These are phyloP conservation scores for Aegilops sharonensis DNA, from an alignment of 176 grass and related monocot genomes.

Conservation along the genomic window DNA sequence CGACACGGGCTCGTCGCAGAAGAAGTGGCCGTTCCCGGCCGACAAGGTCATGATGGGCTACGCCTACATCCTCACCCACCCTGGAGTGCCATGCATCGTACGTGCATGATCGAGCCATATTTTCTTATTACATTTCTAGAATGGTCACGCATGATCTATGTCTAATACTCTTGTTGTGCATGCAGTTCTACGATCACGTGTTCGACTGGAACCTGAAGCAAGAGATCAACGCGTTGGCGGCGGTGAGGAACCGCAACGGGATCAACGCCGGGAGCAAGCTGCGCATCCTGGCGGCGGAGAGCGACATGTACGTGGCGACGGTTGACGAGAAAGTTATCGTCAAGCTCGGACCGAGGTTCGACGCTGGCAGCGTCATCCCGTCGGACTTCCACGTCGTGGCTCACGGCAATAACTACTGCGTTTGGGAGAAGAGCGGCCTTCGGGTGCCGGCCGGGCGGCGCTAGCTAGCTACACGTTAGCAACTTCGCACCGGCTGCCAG, in stretches of 20 bases:
- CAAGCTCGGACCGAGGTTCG: slow-evolving; percentile 63
- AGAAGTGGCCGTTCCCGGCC: no score
- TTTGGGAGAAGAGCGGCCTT: slow-evolving; percentile 66
- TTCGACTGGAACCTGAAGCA: slow-evolving; percentile 79
- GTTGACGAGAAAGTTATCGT: slow-evolving; percentile 64
- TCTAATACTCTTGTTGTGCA: not conserved
- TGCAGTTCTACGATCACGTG: slow-evolving; percentile 79
- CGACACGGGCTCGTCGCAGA: slow-evolving; percentile 51
- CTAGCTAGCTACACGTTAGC: not conserved
- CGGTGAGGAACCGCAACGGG: slow-evolving; percentile 46
- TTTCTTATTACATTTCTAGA: no score
- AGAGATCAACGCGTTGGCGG: slow-evolving; percentile 45
- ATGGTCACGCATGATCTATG: no score
- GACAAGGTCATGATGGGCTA: no score
- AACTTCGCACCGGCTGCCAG: no score
- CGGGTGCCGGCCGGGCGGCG: slow-evolving; percentile 13
- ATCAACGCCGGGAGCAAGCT: slow-evolving; percentile 57
- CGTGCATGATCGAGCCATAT: not conserved
- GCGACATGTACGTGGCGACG: slow-evolving; percentile 56
- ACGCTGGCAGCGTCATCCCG: slow-evolving; percentile 65
- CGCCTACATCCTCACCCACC: not conserved
- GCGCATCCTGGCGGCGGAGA: slow-evolving; percentile 52
- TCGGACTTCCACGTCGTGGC: slow-evolving; percentile 49
- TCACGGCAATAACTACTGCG: slow-evolving; percentile 68
- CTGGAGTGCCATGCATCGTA: slow-evolving; percentile 76